Percentiles rank a stretch among this genome's conserved stretches.
Conservation (phyloP, 2,329 filamentous ascomycete genomes). For the Dactylellina sp. region DNA sequence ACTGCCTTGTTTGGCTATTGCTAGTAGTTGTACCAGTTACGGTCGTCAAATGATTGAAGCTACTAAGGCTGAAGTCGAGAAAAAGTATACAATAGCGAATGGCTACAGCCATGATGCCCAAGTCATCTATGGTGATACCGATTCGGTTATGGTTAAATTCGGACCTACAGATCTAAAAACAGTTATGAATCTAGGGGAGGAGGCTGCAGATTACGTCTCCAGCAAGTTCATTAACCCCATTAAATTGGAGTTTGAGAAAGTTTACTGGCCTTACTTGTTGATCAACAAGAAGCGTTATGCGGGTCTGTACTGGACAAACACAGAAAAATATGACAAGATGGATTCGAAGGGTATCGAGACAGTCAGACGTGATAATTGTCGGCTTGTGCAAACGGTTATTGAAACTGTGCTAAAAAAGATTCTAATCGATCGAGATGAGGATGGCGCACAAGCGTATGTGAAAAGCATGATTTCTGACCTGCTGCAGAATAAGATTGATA, state of each 20-base stretch:
- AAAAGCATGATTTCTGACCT: slow-evolving; percentile 95
- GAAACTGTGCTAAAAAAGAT: slow-evolving; percentile 97
- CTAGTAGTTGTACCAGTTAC: slow-evolving; percentile 95
- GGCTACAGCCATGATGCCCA: slow-evolving; percentile 94
- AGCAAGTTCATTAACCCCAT: slow-evolving; percentile 95
- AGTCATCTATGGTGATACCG: slow-evolving; percentile 98
- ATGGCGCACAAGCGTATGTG: slow-evolving; percentile 95
- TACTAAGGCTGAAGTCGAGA: slow-evolving; percentile 94
- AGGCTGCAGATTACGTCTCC: slow-evolving; percentile 89
- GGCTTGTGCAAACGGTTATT: slow-evolving; percentile 95
- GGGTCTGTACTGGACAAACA: slow-evolving; percentile 95
- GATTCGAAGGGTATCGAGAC: slow-evolving; percentile 99
- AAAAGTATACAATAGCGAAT: slow-evolving; percentile 88
- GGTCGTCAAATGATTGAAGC: slow-evolving; percentile 99
- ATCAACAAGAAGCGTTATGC: slow-evolving; percentile 99
- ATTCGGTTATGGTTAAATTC: slow-evolving; percentile 99
- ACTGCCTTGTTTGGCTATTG: slow-evolving; percentile 91
- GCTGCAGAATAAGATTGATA: slow-evolving; percentile 96
- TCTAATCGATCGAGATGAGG: slow-evolving; percentile 89
- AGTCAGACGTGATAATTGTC: slow-evolving; percentile 94
- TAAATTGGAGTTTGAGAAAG: slow-evolving; percentile 99
- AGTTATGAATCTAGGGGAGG: slow-evolving; percentile 94
- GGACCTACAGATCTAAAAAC: slow-evolving; percentile 86
- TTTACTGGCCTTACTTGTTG: slow-evolving; percentile 95
- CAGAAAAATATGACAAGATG: slow-evolving; percentile 98